phyloP scores from a whole-genome alignment of 106 monocot genomes.

The Acorus calamus region DNA sequence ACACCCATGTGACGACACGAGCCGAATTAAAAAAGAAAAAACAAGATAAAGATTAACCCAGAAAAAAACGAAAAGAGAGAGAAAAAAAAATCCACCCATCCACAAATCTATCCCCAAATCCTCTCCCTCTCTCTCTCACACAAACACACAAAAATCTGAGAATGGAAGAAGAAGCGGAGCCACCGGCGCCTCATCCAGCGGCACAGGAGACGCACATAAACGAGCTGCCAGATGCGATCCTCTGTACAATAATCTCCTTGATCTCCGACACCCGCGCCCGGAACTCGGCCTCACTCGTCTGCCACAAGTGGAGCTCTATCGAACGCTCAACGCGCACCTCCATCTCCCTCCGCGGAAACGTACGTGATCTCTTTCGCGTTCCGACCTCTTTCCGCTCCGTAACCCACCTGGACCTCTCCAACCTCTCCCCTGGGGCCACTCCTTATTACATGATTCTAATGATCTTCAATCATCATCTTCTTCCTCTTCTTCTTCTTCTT shows the following conservation, averaged over 20 bases:
- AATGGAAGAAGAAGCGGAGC: too few species aligned
- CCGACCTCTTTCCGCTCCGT: slow-evolving; percentile 62
- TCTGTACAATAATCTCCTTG: slow-evolving; percentile 33
- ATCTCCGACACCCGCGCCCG: slow-evolving; percentile 43
- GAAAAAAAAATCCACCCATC: too few species aligned
- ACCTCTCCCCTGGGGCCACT: slow-evolving; percentile 82
- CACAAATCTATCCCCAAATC: too few species aligned
- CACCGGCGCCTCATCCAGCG: not conserved
- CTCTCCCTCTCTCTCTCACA: too few species aligned
- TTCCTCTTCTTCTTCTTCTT: too few species aligned
- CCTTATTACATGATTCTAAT: not conserved
- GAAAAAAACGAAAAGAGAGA: too few species aligned
- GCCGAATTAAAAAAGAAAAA: too few species aligned
- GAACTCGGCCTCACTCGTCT: slow-evolving; percentile 54
- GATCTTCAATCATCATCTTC: too few species aligned
- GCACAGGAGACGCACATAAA: slow-evolving; percentile 19
- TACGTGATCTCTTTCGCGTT: slow-evolving; percentile 47
- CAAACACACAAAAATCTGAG: too few species aligned
- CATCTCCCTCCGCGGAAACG: slow-evolving; percentile 79
- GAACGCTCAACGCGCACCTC: slow-evolving; percentile 65
- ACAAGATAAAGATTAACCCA: too few species aligned
- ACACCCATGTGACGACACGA: too few species aligned
- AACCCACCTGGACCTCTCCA: slow-evolving; percentile 66
- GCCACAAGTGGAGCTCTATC: slow-evolving; percentile 31
- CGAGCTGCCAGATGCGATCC: slow-evolving; percentile 76